Base-by-base conservation (phyloP, 2,329 filamentous ascomycete species). In the Endothia cerciana region DNA sequence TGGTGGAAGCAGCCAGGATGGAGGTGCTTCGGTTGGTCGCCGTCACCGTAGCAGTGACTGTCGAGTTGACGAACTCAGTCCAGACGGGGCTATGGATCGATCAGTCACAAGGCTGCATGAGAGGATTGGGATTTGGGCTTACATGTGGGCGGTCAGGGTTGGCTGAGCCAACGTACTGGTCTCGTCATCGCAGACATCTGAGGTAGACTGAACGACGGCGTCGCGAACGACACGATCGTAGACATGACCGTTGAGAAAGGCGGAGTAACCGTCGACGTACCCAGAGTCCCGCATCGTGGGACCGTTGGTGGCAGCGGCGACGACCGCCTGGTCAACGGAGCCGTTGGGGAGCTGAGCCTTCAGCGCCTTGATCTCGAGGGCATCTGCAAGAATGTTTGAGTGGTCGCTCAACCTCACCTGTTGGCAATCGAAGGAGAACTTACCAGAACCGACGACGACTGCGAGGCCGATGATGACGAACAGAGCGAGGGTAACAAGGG, bases 341-440 rank as follows among this genome's bases (percentile, higher is more conserved):
- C 5, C 22, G 30, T 22, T 40, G 33, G 63, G 36, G 36, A 69
- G 17, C 10, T 68, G 41, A 19, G 55, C 30, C 13, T 30, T 36
- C 19, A 58, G 33, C n/a, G 33, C 33, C 55, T 38, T 40, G n/a
- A 58, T 25, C 10, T 58, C 33, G 19, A 25, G 19, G 22, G 55
- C n/a, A 62, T 67, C 72, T 73, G 49, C 19, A 10, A 51, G 4
- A 4, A 41, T 43, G 57, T n/a, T n/a, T 17, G 38, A 40, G 10
- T 25, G 36, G 25, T 41, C 19, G 13, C n/a, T 15, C 19, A 4
- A 49, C 6, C n/a, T 3, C 5, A n/a, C 10, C 1, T 25, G 10
- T 4, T 15, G 45, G 22, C 22, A 11, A 28, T 13, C 25, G 5
- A 30, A 7, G 25, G 15, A 45, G 57, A 10, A 59, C 57, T 43